A percentile compares a stretch with the other conserved stretches of the same genome.
phyloP scores from a whole-genome alignment of 768 basidiomycete species.

The Macrocybe gigantea region DNA sequence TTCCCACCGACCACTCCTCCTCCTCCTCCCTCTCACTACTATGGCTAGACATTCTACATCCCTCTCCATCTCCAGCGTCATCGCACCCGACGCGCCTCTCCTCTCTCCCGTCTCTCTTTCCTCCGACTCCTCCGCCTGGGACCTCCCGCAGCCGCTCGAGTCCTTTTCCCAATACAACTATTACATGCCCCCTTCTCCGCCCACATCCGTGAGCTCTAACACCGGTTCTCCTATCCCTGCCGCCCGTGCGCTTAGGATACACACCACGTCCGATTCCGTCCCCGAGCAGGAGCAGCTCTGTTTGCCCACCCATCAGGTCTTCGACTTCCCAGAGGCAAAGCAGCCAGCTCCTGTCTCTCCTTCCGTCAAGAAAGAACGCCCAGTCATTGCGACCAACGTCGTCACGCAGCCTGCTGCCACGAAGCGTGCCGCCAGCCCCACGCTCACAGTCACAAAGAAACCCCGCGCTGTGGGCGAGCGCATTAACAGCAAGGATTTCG shows the following conservation, averaged over 20 bases:
- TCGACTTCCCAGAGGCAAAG: constrained; percentile 45
- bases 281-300: constrained; percentile 48
- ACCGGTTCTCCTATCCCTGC: constrained; percentile 41
- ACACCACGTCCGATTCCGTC: constrained; percentile 35
- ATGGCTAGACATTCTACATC: too few relatives aligned
- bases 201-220: constrained; percentile 37
- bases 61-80: constrained; percentile 51
- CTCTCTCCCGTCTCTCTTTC: constrained; percentile 41
- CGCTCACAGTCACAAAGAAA: constrained; percentile 33
- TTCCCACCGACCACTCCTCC: constrained; percentile 22
- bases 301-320: constrained; percentile 67
- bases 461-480: constrained; percentile 41
- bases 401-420: constrained; percentile 19
- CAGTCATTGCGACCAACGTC: constrained; percentile 27
- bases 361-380: constrained; percentile 24
- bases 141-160: constrained; percentile 34
- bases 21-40: constrained; percentile 8
- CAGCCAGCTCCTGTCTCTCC: constrained; percentile 24
- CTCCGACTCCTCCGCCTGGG: constrained; percentile 39
- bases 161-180: constrained; percentile 43
- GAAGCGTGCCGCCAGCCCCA: constrained; percentile 43
- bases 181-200: constrained; percentile 42
- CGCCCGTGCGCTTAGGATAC: constrained; percentile 45
- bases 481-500: constrained; percentile 70
- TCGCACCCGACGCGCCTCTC: constrained; percentile 51